Evolutionary conservation across 306 rosid genomes (phyloP).

Genomic region (Quercus mongolica): DNA sequence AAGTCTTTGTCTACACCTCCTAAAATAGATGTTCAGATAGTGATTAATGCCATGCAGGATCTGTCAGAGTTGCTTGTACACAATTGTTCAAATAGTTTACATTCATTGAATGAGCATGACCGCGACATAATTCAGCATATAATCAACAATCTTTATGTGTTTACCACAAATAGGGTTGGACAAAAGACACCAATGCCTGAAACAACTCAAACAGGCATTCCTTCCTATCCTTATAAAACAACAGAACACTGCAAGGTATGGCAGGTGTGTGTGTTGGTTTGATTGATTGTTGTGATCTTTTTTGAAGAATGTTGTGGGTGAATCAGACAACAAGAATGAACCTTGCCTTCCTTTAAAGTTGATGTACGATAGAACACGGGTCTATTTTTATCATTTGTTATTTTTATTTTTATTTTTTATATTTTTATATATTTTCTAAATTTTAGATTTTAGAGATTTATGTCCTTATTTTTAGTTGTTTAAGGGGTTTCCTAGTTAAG

Average conservation of each 20-base stretch:
- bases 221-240: constrained; percentile 27
- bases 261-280: constrained; percentile 6
- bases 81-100: constrained; percentile 25
- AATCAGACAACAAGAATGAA: constrained; percentile 3
- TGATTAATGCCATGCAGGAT: constrained; percentile 45
- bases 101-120: constrained; percentile 33
- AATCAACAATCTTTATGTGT: constrained; percentile 43
- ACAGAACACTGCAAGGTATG: constrained; percentile 47
- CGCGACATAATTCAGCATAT: constrained; percentile 34
- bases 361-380: too few relatives aligned
- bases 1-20: constrained; percentile 43
- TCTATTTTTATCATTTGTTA: too few relatives aligned
- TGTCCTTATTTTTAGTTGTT: too few relatives aligned
- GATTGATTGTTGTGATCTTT: background rate
- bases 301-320: constrained; percentile 1
- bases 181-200: constrained; percentile 30
- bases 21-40: constrained; percentile 29
- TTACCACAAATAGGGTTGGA: constrained; percentile 25
- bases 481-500: too few relatives aligned
- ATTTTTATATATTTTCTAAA: too few relatives aligned
- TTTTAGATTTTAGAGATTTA: too few relatives aligned
- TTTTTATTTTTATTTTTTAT: too few relatives aligned
- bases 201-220: constrained; percentile 26
- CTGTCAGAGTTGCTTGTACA: constrained; percentile 58
- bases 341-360: background rate